A percentile compares a stretch with the other conserved stretches of the same genome.
Conservation (phyloP, 1,284 basidiomycete genomes). For the Hortiboletus rubellus region DNA sequence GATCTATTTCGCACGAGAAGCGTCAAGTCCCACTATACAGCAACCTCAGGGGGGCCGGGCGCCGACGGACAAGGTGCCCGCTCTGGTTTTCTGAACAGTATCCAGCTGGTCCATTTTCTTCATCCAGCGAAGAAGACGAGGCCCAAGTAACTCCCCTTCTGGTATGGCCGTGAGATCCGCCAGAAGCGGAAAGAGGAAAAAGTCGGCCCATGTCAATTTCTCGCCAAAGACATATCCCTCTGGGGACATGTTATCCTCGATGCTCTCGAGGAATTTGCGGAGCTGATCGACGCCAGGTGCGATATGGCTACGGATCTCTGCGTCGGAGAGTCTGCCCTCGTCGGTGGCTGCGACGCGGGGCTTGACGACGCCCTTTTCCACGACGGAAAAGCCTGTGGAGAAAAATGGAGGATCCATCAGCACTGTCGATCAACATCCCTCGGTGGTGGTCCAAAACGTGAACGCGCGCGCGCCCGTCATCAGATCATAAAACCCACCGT, state of each 20-base stretch:
- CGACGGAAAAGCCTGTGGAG: conserved; percentile 26
- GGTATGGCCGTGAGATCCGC: conserved; percentile 33
- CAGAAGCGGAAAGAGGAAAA: conserved; percentile 35
- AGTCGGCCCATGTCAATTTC: conserved; percentile 33
- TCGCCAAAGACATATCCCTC: conserved; percentile 32
- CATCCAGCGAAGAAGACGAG: conserved; percentile 30
- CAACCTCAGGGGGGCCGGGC: conserved; percentile 24
- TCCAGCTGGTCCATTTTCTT: conserved; percentile 28
- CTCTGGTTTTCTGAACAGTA: conserved; percentile 27
- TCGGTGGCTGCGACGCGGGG: conserved; percentile 32
- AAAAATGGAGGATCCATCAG: background rate
- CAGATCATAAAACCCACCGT: conserved; percentile 23
- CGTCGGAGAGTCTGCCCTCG: conserved; percentile 25
- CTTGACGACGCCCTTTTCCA: conserved; percentile 35
- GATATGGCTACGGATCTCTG: conserved; percentile 23
- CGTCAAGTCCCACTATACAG: background rate
- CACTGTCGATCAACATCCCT: background rate
- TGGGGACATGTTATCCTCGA: conserved; percentile 27
- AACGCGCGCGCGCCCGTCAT: background rate
- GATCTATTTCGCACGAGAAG: background rate
- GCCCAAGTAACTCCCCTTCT: conserved; percentile 26
- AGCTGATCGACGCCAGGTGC: conserved; percentile 22
- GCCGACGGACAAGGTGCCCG: conserved; percentile 28
- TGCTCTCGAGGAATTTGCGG: conserved; percentile 16
- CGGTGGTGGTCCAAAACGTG: too few relatives aligned